Conservation (phyloP, 1,284 basidiomycete genomes). For the Trichosporon ovoides region DNA sequence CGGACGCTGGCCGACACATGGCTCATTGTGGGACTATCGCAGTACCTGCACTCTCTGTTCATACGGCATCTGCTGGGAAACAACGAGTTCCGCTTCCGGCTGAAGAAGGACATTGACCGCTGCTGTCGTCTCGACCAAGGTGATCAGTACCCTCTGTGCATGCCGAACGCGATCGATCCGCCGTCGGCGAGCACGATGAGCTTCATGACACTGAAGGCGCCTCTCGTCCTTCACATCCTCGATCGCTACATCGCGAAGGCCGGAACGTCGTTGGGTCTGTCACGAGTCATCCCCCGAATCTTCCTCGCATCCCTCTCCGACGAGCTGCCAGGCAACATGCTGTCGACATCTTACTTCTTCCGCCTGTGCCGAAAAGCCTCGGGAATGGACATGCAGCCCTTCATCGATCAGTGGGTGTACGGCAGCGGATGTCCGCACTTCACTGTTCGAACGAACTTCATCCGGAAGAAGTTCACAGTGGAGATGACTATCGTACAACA, state of each 20-base stretch:
- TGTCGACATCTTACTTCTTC: slow-evolving; percentile 87
- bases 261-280: slow-evolving; percentile 88
- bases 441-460: slow-evolving; percentile 83
- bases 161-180: slow-evolving; percentile 74
- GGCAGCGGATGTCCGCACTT: slow-evolving; percentile 94
- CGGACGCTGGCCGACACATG: slow-evolving; percentile 93
- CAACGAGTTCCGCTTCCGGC: slow-evolving; percentile 92
- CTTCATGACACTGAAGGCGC: slow-evolving; percentile 93
- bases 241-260: slow-evolving; percentile 90
- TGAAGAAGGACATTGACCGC: slow-evolving; percentile 97
- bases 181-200: slow-evolving; percentile 69
- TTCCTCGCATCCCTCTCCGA: slow-evolving; percentile 92
- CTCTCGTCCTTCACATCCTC: slow-evolving; percentile 90
- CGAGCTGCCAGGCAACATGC: slow-evolving; percentile 74
- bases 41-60: slow-evolving; percentile 87
- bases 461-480: slow-evolving; percentile 95
- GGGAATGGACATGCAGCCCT: slow-evolving; percentile 78
- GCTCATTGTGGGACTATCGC: slow-evolving; percentile 87
- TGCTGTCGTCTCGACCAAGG: slow-evolving; percentile 83
- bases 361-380: slow-evolving; percentile 90
- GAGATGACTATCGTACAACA: slow-evolving; percentile 91
- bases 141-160: slow-evolving; percentile 86
- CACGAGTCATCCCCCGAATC: slow-evolving; percentile 89
- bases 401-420: slow-evolving; percentile 98
- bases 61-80: slow-evolving; percentile 83